These are phyloP conservation scores for Epichloe uncinata DNA, from an alignment of 2,329 filamentous ascomycete species.

Conservation along the genomic window DNA sequence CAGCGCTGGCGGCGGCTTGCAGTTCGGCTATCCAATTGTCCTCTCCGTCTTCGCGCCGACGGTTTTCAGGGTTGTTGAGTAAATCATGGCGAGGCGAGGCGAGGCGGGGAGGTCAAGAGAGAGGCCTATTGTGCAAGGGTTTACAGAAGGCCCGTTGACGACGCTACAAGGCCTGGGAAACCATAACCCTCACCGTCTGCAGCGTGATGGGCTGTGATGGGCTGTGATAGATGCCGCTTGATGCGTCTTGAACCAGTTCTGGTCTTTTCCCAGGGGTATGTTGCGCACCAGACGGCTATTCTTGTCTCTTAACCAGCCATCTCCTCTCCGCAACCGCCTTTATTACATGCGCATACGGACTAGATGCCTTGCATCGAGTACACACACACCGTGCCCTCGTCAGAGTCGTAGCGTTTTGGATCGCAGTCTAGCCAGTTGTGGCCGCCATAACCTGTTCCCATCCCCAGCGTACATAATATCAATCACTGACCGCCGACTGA, in stretches of 20 bases:
- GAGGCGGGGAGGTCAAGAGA: not conserved
- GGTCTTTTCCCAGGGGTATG: not conserved
- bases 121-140: not conserved
- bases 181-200: not conserved
- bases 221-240: constrained; percentile 1
- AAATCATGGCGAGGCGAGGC: not conserved
- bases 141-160: not conserved
- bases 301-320: not conserved
- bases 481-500: constrained; percentile 28
- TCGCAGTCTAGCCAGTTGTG: not conserved
- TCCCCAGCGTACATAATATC: constrained; percentile 31
- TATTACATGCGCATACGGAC: not conserved
- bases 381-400: not conserved
- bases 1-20: constrained; percentile 9
- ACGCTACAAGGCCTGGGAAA: not conserved
- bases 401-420: not conserved
- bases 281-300: constrained; percentile 1
- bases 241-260: not conserved
- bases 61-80: not conserved
- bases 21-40: constrained; percentile 8
- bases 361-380: not conserved
- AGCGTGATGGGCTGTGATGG: constrained; percentile 2
- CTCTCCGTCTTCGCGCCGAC: constrained; percentile 8
- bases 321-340: not conserved
- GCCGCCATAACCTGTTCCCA: not conserved